Base-by-base conservation (phyloP, 2,329 filamentous ascomycete species). In the Lachnellula arida region DNA sequence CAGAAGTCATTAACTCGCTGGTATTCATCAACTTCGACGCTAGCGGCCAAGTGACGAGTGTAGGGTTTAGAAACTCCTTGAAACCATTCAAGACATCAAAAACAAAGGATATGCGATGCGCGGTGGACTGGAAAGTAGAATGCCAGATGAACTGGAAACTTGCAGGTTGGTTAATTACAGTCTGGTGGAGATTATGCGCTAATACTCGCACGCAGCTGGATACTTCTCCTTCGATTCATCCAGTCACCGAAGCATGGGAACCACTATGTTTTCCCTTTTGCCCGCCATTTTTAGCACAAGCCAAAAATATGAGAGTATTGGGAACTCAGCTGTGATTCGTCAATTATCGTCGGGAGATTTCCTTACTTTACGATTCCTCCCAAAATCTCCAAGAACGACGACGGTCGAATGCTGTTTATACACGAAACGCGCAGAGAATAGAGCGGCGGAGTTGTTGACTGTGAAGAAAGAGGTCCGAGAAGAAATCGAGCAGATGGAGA, bases 111-210 rank as follows among this genome's bases (percentile, higher is more conserved):
- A 59, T 65, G 60, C 53, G 55, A 15, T 63, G 54, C 7, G 40
- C 55, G n/a, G 51, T 25, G 23, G 61, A 65, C 34, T 68, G 65
- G 62, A 65, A 64, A 43, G 15, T 64, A 5, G 60, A 67, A 19
- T 60, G 55, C 6, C 44, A 42, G 6, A 64, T 65, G 47, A 68
- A 68, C 43, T 68, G 66, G 66, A 67, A 67, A 28, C 58, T 67
- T 25, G 51, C 60, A 49, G 65, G 65, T 67, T 53, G 19, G 58
- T 58, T 11, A 15, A n/a, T 25, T n/a, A 35, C 35, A 15, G 6
- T n/a, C 4, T 14, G 17, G 14, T 22, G 9, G 8, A 32, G 12
- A 43, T 5, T 17, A 32, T n/a, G 28, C 19, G 34, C 59, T 59
- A 51, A 61, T 23, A 14, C n/a, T 23, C 17, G 4, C 35, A 53